These are phyloP conservation scores for Ilex aquifolium DNA, from an alignment of 257 asterid genomes.

Conservation along the genomic window DNA sequence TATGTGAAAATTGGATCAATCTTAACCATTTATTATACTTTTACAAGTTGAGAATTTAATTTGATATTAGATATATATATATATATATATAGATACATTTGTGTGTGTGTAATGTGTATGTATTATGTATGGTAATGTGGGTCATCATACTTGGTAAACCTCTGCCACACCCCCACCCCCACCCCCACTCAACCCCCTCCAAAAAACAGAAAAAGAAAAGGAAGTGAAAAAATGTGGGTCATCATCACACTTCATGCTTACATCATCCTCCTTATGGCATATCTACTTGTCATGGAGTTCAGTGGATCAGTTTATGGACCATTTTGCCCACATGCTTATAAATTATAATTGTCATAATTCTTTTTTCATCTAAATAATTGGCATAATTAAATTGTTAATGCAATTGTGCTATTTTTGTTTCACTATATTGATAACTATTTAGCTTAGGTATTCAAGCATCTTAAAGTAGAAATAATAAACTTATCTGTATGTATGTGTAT, in stretches of 20 bases:
- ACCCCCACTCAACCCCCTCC: background rate
- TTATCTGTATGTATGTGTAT: no score
- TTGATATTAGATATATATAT: no score
- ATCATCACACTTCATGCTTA: conserved; percentile 45
- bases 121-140: no score
- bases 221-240: conserved; percentile 16
- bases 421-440: background rate
- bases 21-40: no score
- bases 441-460: background rate
- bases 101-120: no score
- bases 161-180: background rate
- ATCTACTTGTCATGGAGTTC: conserved; percentile 23
- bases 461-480: background rate
- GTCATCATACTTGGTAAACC: background rate
- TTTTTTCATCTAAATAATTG: conserved; percentile 15
- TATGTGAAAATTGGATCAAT: no score
- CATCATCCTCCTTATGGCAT: conserved; percentile 26
- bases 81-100: no score
- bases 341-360: no score
- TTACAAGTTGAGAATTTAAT: no score
- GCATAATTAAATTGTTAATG: conserved; percentile 16
- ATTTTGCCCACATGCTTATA: background rate
- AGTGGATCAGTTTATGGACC: conserved; percentile 12
- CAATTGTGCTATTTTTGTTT: conserved; percentile 4
- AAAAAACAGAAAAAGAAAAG: background rate